Percentiles rank a stretch among this genome's conserved stretches.
Evolutionary conservation across 441 rosid genomes (phyloP).

Genomic region (Adansonia gregorii): DNA sequence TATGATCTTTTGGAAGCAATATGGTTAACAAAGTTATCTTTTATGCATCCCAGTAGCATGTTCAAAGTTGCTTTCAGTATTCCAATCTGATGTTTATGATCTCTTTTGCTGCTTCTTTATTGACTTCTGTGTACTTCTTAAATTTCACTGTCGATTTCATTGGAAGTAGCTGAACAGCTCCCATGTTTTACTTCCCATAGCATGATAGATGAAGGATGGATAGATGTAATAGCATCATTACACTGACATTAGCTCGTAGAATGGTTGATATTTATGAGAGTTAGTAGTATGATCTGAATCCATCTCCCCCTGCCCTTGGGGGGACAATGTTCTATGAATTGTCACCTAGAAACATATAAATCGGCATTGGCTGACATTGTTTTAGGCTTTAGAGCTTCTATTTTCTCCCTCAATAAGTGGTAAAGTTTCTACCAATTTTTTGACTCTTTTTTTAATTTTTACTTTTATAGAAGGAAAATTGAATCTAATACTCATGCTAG

Average conservation of each 20-base stretch:
- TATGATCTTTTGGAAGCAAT: constrained; percentile 18
- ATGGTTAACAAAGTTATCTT: constrained; percentile 18
- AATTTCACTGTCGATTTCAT: neutral
- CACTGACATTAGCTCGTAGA: neutral
- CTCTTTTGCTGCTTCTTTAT: neutral
- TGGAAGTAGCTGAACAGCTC: no score
- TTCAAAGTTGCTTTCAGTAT: constrained; percentile 14
- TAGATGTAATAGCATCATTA: constrained; percentile 8
- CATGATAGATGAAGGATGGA: neutral
- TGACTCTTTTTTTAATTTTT: neutral
- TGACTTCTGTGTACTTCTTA: neutral
- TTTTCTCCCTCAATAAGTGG: constrained; percentile 12
- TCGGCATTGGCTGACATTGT: constrained; percentile 7
- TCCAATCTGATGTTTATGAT: constrained; percentile 8
- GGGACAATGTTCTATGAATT: neutral
- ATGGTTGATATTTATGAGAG: constrained; percentile 19
- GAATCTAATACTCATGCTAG: constrained; percentile 9
- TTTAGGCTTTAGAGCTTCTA: constrained; percentile 21
- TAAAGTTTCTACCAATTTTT: constrained; percentile 11
- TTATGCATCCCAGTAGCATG: constrained; percentile 2
- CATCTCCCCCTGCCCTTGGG: neutral
- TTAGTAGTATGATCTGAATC: constrained; percentile 19
- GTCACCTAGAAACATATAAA: constrained; percentile 11
- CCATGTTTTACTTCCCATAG: no score
- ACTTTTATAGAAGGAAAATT: neutral